Conservation (phyloP, 106 monocot species). For the Cymbidium sinense region DNA sequence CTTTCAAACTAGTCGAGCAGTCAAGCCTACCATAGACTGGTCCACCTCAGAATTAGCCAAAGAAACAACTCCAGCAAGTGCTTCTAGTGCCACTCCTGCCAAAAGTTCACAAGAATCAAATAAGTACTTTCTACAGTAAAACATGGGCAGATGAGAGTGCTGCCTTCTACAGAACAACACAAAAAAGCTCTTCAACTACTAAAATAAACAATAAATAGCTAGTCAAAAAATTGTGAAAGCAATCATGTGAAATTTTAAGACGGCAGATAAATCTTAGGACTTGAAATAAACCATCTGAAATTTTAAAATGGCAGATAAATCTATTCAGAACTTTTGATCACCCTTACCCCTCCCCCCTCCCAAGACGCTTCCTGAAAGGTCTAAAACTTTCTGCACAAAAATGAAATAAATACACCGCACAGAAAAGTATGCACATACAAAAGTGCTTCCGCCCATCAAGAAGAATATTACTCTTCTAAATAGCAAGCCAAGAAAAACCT, state of each 20-base stretch:
- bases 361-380: background rate
- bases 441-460: background rate
- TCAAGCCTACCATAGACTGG: constrained; percentile 58
- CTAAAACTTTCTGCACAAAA: background rate
- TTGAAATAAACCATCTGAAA: background rate
- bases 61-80: constrained; percentile 78
- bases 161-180: background rate
- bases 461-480: background rate
- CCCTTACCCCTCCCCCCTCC: background rate
- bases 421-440: background rate
- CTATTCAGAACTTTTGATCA: background rate
- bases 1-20: background rate
- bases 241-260: too few relatives aligned
- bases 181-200: background rate
- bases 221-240: background rate
- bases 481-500: background rate
- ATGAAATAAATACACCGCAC: background rate
- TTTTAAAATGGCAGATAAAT: background rate
- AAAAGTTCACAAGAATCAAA: constrained; percentile 1
- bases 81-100: constrained; percentile 84
- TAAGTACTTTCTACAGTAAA: background rate
- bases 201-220: background rate
- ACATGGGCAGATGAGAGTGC: background rate
- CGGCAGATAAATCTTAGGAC: background rate
- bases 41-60: constrained; percentile 67